Percentiles rank a stretch among this genome's conserved stretches.
phyloP scores from a whole-genome alignment of 2,329 filamentous ascomycete species.

The Alternaria tenuissima region DNA sequence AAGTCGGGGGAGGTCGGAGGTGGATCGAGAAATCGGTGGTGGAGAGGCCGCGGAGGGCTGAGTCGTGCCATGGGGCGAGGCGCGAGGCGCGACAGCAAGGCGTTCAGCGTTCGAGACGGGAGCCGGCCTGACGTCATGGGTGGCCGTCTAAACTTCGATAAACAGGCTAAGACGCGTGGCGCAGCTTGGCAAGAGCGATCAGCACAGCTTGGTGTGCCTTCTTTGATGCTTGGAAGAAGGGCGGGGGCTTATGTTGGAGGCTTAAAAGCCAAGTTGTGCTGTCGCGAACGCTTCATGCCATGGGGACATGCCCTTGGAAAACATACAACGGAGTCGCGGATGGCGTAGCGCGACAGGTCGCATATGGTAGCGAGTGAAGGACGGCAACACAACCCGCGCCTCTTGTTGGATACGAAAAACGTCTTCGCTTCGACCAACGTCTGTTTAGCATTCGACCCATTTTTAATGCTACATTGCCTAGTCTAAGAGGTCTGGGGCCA shows the following conservation, averaged over 20 bases:
- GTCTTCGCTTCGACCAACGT: slow-evolving; percentile 13
- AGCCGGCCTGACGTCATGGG: slow-evolving; percentile 20
- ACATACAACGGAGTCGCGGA: neutral
- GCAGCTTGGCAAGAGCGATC: slow-evolving; percentile 21
- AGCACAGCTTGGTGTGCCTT: slow-evolving; percentile 20
- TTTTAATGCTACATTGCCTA: slow-evolving; percentile 18
- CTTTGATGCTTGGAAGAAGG: slow-evolving; percentile 11
- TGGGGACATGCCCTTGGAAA: neutral
- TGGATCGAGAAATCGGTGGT: slow-evolving; percentile 10
- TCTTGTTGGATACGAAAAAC: slow-evolving; percentile 2
- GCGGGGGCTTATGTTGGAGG: slow-evolving; percentile 8
- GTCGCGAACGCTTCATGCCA: neutral
- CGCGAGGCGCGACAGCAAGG: neutral
- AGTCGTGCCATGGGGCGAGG: slow-evolving; percentile 11
- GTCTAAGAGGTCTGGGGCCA: slow-evolving; percentile 15
- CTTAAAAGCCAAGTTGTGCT: slow-evolving; percentile 4
- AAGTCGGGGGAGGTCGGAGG: slow-evolving; percentile 1
- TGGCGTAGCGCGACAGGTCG: neutral
- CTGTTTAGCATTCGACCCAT: slow-evolving; percentile 21
- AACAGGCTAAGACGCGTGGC: slow-evolving; percentile 18
- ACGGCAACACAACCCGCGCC: neutral
- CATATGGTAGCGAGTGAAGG: neutral
- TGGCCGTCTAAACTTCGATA: neutral
- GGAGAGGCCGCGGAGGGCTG: slow-evolving; percentile 1
- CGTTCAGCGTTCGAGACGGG: neutral